Conservation (phyloP, 441 rosid species). For the Jatropha multifida region DNA sequence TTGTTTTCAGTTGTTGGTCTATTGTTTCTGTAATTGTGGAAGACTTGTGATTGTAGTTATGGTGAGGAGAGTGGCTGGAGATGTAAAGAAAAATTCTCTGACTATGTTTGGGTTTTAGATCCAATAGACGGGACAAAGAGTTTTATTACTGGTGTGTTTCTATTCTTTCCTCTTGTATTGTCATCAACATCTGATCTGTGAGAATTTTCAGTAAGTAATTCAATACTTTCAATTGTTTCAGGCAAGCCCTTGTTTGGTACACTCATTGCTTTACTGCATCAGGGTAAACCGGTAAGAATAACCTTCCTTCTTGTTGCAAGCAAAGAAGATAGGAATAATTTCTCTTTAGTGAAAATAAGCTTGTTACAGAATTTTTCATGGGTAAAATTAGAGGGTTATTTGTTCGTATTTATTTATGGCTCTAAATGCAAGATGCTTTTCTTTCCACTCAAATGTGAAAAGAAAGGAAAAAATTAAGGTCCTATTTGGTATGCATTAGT, state of each 20-base stretch:
- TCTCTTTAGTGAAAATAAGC: neutral
- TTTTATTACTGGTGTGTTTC: constrained; percentile 78
- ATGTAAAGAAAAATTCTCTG: constrained; percentile 71
- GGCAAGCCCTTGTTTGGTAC: constrained; percentile 97
- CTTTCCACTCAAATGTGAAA: neutral
- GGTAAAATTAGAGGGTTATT: neutral
- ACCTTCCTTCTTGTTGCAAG: neutral
- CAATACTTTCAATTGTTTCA: constrained; percentile 37
- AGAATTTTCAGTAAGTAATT: constrained; percentile 15
- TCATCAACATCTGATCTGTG: constrained; percentile 1
- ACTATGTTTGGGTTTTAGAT: constrained; percentile 96
- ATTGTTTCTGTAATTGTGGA: constrained; percentile 14
- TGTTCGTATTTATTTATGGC: neutral
- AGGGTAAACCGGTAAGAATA: constrained; percentile 78
- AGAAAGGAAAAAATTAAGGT: neutral
- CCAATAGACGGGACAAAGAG: constrained; percentile 99
- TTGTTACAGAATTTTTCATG: neutral
- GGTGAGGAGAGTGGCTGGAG: constrained; percentile 99
- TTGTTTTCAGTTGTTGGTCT: neutral
- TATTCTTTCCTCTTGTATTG: neutral
- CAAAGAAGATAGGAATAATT: neutral
- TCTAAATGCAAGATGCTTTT: neutral
- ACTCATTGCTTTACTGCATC: constrained; percentile 79
- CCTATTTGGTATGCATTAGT: no score
- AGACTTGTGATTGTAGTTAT: constrained; percentile 49